Evolutionary conservation across 2,329 filamentous ascomycete genomes (phyloP).

Genomic region (Ascochyta rabiei): DNA sequence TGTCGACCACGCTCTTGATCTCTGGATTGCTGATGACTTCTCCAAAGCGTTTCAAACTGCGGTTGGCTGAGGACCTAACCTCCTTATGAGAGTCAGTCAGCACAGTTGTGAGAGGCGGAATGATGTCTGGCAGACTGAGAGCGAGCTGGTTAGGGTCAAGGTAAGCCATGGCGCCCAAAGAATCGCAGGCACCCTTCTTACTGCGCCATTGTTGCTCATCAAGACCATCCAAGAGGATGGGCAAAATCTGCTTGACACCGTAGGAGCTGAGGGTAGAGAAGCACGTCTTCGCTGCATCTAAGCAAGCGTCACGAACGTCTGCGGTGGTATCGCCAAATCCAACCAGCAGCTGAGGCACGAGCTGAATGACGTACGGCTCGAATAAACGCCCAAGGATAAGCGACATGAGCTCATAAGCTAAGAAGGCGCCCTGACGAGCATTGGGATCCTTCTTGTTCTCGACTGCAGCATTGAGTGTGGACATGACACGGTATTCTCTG

Average conservation of each 20-base stretch:
- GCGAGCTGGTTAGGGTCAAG: conserved; percentile 94
- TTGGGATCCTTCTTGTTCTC: conserved; percentile 95
- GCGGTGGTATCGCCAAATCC: conserved; percentile 88
- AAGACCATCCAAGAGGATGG: conserved; percentile 86
- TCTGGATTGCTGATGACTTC: conserved; percentile 99
- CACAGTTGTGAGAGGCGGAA: conserved; percentile 90
- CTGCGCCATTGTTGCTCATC: conserved; percentile 97
- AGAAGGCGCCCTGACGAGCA: conserved; percentile 83
- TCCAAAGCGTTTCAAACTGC: conserved; percentile 95
- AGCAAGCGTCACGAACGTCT: conserved; percentile 89
- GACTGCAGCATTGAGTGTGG: conserved; percentile 77
- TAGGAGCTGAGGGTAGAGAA: conserved; percentile 94
- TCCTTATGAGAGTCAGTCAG: conserved; percentile 99
- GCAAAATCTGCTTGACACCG: conserved; percentile 92
- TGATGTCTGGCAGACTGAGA: conserved; percentile 91
- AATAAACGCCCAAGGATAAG: conserved; percentile 86
- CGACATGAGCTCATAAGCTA: conserved; percentile 90
- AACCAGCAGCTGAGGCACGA: conserved; percentile 86
- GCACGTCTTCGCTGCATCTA: conserved; percentile 92
- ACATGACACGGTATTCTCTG: conserved; percentile 84
- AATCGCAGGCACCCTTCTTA: conserved; percentile 96
- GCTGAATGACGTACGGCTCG: conserved; percentile 95
- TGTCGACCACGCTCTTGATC: conserved; percentile 88
- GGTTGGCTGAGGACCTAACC: conserved; percentile 87
- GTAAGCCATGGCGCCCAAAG: conserved; percentile 97